Evolutionary conservation across 306 rosid species (phyloP), one percentile per base, ranked within the genome.

Genomic region (Pueraria montana): DNA sequence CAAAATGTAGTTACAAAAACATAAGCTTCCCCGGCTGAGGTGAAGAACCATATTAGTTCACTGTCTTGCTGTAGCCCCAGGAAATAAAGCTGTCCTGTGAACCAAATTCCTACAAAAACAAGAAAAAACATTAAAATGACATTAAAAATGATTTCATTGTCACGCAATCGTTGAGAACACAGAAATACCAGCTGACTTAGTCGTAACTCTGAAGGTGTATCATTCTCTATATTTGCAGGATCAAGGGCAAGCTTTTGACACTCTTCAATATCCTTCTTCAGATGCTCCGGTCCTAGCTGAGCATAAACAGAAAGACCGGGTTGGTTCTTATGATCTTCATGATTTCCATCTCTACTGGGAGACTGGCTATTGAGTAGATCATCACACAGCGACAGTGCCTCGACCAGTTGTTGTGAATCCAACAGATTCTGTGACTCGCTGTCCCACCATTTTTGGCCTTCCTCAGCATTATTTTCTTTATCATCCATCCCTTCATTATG

Each of bases 281-380:
- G 86, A 86, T 87, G 67, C 38, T 91, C 97, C 0, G 95, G 85
- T 81, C 97, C 97, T 65, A 91, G 85, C 24, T 75, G 84, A 67
- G 94, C 91, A 83, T 94, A 91, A 72, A 87, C 90, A 40, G 94
- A 78, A 80, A 92, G 89, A 64, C 89, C 32, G 5, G 87, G 87
- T 27, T 82, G 89, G 81, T 48, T 63, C 61, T 66, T 78, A 8
- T 77, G 84, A 17, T 76, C 86, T 61, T 81, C 93, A 21, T 63
- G 79, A 79, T 83, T 81, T 26, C 63, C 86, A 46, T 72, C 92
- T 70, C 92, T 85, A 50, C 16, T 20, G 20, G 97, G 97, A 80
- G 98, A 94, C 65, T 94, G 98, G 82, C 97, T 94, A 17, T 79
- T 94, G 70, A 94, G 82, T 16, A 94, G 79, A 81, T 94, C 98